Conservation (phyloP, 2,329 filamentous ascomycete species). For the Paracamarosporium sp. region DNA sequence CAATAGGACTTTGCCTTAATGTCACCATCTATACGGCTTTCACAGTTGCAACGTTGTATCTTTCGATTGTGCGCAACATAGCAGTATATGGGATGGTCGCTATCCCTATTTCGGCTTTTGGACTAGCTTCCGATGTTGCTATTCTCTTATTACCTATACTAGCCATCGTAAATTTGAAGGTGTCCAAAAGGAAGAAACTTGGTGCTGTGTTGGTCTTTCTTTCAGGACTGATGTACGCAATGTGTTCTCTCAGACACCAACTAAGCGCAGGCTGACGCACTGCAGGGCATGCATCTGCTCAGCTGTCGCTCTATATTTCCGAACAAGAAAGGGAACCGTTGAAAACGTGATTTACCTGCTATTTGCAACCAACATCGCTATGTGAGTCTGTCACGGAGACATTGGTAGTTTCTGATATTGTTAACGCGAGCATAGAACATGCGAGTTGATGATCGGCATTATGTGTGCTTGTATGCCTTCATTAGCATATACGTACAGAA, state of each 20-base stretch:
- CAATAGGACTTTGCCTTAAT: constrained; percentile 4
- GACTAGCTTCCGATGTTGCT: constrained; percentile 8
- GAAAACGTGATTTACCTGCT: background rate
- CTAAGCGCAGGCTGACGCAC: background rate
- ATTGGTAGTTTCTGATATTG: background rate
- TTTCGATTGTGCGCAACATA: background rate
- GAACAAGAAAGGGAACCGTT: background rate
- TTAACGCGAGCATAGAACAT: background rate
- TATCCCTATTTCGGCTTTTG: constrained; percentile 5
- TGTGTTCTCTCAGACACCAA: background rate
- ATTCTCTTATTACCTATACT: constrained; percentile 14
- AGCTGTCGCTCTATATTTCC: background rate
- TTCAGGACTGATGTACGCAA: constrained; percentile 8
- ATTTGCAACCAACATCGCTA: background rate
- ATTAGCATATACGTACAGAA: background rate
- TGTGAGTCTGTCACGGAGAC: background rate
- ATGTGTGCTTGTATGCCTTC: constrained; percentile 8
- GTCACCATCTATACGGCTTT: constrained; percentile 2
- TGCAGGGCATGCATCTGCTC: constrained; percentile 3
- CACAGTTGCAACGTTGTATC: background rate
- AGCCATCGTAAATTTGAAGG: background rate
- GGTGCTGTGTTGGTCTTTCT: constrained; percentile 14
- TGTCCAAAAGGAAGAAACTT: constrained; percentile 1
- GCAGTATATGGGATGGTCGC: background rate
- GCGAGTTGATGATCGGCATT: constrained; percentile 1